Base-by-base conservation (phyloP, 2,329 filamentous ascomycete genomes). In the Alternaria novae-zelandiae region DNA sequence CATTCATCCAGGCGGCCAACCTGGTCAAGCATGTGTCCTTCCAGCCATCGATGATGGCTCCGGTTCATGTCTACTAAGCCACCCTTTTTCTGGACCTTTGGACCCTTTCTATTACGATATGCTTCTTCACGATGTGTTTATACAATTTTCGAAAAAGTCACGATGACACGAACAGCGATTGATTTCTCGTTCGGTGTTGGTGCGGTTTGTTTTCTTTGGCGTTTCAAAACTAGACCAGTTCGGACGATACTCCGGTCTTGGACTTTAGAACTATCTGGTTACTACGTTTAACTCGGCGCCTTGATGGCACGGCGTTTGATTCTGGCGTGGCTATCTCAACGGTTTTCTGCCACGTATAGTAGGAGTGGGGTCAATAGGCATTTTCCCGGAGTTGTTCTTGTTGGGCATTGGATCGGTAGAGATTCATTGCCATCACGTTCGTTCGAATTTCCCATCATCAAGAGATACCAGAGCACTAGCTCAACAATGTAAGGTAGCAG, bases 1-100 rank as follows among this genome's bases (percentile, higher is more conserved):
- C 78, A 12, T 80, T 80, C 63, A 76, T 80, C 65, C 78, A 80
- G 67, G 78, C 78, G 7, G 78, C 76, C 67, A 80, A 79, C 61
- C 58, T 80, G 28, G 78, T 80, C 66, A 80, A 80, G 65, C 78
- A 80, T 71, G 76, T 80, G 45, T 80, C 77, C 20, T 80, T 80
- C 71, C 78, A 80, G 74, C 75, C 76, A 15, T 74, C 76, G 1
- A 79, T 78, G 70, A 75, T 79, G 74, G 66, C 73, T 25, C 78
- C 78, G 61, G 75, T 80, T 23, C 76, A 76, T 65, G 78, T 79
- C 46, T 79, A 79, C 71, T 80, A 78, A 68, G 46, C 49, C 41
- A 50, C 30, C 54, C 30, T 47, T 23, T 43, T 44, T 36, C 53
- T 53, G 41, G 51, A 47, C 54, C 20, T 54, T 25, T 49, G 68